These are phyloP conservation scores for Allomyces macrogynus DNA, from an alignment of 192 early-diverging fungal species.

Conservation along the genomic window DNA sequence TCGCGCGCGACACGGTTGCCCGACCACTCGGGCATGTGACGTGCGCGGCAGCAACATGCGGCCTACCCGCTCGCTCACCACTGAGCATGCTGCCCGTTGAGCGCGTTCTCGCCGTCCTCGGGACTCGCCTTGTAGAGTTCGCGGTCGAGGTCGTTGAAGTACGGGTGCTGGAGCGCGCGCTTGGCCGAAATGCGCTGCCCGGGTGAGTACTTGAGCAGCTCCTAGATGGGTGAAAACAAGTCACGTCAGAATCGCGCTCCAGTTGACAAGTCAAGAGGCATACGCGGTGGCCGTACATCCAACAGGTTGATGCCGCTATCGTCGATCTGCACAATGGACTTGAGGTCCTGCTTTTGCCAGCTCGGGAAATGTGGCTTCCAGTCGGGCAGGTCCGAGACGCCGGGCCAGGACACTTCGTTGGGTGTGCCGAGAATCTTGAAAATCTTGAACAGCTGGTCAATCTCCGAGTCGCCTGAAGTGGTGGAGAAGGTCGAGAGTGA, in stretches of 20 bases:
- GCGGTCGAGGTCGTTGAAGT: constrained; percentile 35
- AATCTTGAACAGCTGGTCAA: constrained; percentile 37
- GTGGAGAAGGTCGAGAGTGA: background rate
- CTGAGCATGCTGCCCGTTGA: too few species aligned
- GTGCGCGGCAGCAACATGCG: too few species aligned
- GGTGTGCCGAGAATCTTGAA: constrained; percentile 44
- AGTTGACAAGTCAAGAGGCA: background rate
- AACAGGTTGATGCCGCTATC: constrained; percentile 52
- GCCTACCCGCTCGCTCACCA: too few species aligned
- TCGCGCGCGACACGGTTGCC: too few species aligned
- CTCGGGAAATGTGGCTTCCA: constrained; percentile 25
- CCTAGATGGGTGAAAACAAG: background rate
- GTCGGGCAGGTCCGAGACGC: constrained; percentile 21
- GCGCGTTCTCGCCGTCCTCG: too few species aligned
- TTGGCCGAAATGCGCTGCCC: constrained; percentile 65
- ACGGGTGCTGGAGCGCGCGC: constrained; percentile 53
- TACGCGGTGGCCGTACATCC: constrained; percentile 5
- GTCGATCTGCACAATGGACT: constrained; percentile 28
- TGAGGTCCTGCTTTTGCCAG: constrained; percentile 15
- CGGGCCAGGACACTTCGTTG: constrained; percentile 40
- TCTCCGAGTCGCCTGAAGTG: constrained; percentile 29
- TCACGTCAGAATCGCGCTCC: too few species aligned
- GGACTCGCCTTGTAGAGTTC: background rate
- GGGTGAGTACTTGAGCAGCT: constrained; percentile 57
- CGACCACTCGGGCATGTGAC: too few species aligned